Base-by-base conservation (phyloP, 1,284 basidiomycete species). In the Pseudozyma tsukubaensis region DNA sequence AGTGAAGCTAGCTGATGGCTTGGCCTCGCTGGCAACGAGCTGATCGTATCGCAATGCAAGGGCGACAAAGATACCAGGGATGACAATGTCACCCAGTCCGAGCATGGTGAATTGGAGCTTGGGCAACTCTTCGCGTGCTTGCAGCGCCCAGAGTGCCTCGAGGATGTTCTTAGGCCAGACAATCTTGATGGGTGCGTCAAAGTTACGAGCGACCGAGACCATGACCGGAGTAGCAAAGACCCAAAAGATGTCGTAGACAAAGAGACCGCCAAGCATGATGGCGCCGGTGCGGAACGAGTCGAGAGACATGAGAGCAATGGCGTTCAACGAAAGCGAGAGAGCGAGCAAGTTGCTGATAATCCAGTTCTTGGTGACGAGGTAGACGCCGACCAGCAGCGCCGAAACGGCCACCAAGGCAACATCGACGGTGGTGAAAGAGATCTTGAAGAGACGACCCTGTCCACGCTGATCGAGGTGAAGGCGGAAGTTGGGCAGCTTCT, bases 201-300 rank as follows among this genome's bases (percentile, higher is more conserved):
- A 89, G 59, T 89, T 91, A 37, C 92, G 94, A 1, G 96, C 96
- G 0, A 98, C 96, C 74, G 69, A 75, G 34, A 83, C 82, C 82
- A 83, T 83, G 69, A 83, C 82, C 12, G 81, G 77, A 13, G 81
- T 80, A 11, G 75, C 77, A 70, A 83, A 83, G 16, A 83, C 82
- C 82, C 82, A 83, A 50, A 83, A 83, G 67, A 83, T 78, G 76
- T 83, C 82, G 69, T 83, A 83, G 21, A 83, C 50, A 40, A 83
- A 83, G 16, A 83, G 67, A 10, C 81, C 82, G n/a, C 76, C 80
- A 2, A 99, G 88, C 14, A 99, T 88, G 60, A 94, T 89, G 56
- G 88, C 88, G 1, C 94, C 96, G 7, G 96, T 97, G 77, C 88
- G 86, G 88, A 98, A 97, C 18, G 92, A 92, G 85, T 99, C 96